Evolutionary conservation across 768 basidiomycete genomes (phyloP).

Genomic region (Mycena maculata): DNA sequence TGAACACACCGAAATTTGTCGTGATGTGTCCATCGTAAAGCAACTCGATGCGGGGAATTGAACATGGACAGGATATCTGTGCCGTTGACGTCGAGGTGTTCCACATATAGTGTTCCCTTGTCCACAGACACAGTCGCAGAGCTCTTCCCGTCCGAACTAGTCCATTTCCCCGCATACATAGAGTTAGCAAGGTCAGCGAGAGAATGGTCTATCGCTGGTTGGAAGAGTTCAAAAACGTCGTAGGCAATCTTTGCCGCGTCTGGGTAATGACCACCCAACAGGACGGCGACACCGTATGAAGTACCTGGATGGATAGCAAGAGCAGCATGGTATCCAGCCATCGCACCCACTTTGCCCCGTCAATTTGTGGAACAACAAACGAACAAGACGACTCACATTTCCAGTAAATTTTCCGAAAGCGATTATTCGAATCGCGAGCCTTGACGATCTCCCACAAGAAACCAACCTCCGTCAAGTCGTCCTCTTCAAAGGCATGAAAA

Average conservation of each 20-base stretch:
- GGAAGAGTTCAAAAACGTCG: slow-evolving; percentile 39
- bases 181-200: slow-evolving; percentile 32
- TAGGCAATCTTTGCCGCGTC: slow-evolving; percentile 37
- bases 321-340: slow-evolving; percentile 41
- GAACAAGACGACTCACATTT: slow-evolving; percentile 33
- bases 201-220: slow-evolving; percentile 39
- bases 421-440: slow-evolving; percentile 39
- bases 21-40: slow-evolving; percentile 39
- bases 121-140: slow-evolving; percentile 36
- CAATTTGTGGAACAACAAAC: neutral
- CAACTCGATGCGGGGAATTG: slow-evolving; percentile 31
- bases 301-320: slow-evolving; percentile 43
- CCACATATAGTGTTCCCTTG: slow-evolving; percentile 40
- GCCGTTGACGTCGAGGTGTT: slow-evolving; percentile 34
- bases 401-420: slow-evolving; percentile 42
- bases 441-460: slow-evolving; percentile 46
- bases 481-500: slow-evolving; percentile 46
- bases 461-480: slow-evolving; percentile 42
- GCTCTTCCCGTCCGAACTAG: slow-evolving; percentile 22
- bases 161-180: slow-evolving; percentile 39
- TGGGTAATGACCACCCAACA: slow-evolving; percentile 42
- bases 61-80: slow-evolving; percentile 39
- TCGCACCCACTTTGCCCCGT: slow-evolving; percentile 38
- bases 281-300: slow-evolving; percentile 43
- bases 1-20: slow-evolving; percentile 46